Conservation (phyloP, 176 grass and related monocot genomes). For the Microstegium vimineum region DNA sequence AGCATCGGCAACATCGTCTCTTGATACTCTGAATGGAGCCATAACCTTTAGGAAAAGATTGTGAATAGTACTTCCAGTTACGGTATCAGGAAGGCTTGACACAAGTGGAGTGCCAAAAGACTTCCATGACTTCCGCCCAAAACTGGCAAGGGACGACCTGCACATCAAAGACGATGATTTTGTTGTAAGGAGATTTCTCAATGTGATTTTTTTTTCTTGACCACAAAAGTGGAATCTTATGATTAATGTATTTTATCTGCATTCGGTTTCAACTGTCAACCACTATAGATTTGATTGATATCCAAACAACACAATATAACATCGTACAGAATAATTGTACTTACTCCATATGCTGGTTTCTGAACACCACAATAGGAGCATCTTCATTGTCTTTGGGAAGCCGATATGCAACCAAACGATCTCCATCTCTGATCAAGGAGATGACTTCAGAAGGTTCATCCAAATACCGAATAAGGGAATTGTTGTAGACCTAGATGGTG, state of each 20-base stretch:
- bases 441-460: constrained; percentile 78
- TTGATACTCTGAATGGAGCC: constrained; percentile 53
- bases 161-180: background rate
- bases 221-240: background rate
- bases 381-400: constrained; percentile 73
- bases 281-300: background rate
- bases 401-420: constrained; percentile 71
- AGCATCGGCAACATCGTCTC: constrained; percentile 26
- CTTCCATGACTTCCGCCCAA: constrained; percentile 72
- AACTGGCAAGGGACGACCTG: constrained; percentile 44
- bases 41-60: constrained; percentile 58
- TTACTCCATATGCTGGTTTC: constrained; percentile 79
- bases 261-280: constrained; percentile 6
- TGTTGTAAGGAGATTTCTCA: background rate
- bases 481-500: constrained; percentile 65
- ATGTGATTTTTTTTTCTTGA: background rate
- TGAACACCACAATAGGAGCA: constrained; percentile 70
- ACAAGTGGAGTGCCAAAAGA: constrained; percentile 83
- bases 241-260: background rate
- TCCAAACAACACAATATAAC: background rate
- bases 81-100: constrained; percentile 49
- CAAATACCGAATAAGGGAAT: constrained; percentile 74
- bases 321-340: constrained; percentile 29
- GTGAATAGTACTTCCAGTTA: constrained; percentile 50
- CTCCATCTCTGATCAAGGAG: constrained; percentile 89